Conservation (phyloP, 805 yeast genomes). For the Pichia nanzhaoensis region DNA sequence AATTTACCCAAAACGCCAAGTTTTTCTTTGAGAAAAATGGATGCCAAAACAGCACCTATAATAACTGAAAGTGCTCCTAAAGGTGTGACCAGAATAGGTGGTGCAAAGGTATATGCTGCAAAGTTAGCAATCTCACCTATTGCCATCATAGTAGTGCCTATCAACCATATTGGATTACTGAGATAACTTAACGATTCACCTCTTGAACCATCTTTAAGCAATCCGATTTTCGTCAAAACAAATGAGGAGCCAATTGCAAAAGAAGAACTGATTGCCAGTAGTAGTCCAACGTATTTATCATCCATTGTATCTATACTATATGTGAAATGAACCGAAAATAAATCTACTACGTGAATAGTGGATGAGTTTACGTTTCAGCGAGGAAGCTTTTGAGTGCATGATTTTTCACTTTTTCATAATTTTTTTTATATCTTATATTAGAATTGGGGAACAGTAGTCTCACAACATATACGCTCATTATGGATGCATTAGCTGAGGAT, state of each 20-base stretch:
- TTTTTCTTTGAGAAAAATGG: conserved; percentile 77
- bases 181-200: conserved; percentile 76
- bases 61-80: conserved; percentile 85
- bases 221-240: conserved; percentile 82
- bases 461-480: too few species aligned
- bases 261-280: conserved; percentile 80
- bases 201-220: conserved; percentile 55
- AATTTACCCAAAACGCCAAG: conserved; percentile 81
- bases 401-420: too few species aligned
- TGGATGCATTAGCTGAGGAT: background rate
- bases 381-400: too few species aligned
- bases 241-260: conserved; percentile 87
- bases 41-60: conserved; percentile 87
- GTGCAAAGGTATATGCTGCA: conserved; percentile 94
- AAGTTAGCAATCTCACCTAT: conserved; percentile 87
- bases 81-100: conserved; percentile 88
- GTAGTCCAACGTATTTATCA: conserved; percentile 84
- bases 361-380: too few species aligned
- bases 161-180: conserved; percentile 89
- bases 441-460: too few species aligned
- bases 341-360: too few species aligned
- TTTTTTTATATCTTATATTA: too few species aligned
- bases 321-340: background rate
- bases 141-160: conserved; percentile 87
- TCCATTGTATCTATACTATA: conserved; percentile 35